Evolutionary conservation across 306 rosid genomes (phyloP), one percentile per base, ranked within the genome.

Genomic region (Cucumis melo): DNA sequence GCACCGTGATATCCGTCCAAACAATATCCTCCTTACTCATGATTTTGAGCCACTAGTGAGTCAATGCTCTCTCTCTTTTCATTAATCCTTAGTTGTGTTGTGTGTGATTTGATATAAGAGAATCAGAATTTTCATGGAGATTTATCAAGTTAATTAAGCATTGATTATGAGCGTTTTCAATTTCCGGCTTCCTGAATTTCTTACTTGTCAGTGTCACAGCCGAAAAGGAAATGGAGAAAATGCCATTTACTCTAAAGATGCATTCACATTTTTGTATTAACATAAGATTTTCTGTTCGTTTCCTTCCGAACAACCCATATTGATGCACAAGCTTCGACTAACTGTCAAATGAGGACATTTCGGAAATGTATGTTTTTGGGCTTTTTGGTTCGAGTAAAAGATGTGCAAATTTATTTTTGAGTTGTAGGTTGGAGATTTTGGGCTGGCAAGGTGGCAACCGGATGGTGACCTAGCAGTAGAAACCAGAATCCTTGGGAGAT

Each of bases 381-480:
- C 2, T 48, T 24, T 12, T 46, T 23, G 15, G 36, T 71, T 24
- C 23, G 8, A 24, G 76, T 50, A 48, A 59, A 58, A 39, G 70
- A 54, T 0, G 24, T 32, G 10, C n/a, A 78, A 68, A 23, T 46
- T 51, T 32, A 10, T 10, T 42, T 51, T 34, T 80, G 82, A 70
- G 81, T 82, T 68, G 72, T 81, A 94, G 99, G 99, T 94, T n/a
- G 99, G 99, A 83, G 99, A 94, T 89, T 94, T 94, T 62, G 99
- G 99, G 80, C 92, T 94, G 56, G 99, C 99, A 42, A 89, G 99
- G 86, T 94, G 97, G 97, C 96, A 92, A 79, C 99, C 99, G 15
- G 93, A 94, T 79, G 97, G 99, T 51, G 90, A 89, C 55, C 80
- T 83, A 83, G 97, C 90, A 56, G 97, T 92, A 63, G 97, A 94